Evolutionary conservation across 2,329 filamentous ascomycete genomes (phyloP).

Genomic region (Lasiodiplodia theobromae): DNA sequence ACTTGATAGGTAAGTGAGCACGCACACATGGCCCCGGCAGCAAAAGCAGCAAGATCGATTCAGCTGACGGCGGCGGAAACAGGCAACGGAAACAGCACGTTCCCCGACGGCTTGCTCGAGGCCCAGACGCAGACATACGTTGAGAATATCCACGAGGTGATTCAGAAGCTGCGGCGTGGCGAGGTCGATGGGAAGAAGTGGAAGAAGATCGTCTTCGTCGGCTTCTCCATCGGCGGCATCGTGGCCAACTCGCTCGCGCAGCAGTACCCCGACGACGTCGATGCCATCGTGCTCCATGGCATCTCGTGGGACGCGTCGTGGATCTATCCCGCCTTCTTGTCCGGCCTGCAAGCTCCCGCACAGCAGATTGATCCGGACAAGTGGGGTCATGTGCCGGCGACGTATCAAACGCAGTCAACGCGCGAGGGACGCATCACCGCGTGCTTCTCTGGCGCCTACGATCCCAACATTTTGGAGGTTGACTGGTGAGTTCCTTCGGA

Average conservation of each 20-base stretch:
- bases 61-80: neutral
- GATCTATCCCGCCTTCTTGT: neutral
- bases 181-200: neutral
- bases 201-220: conserved; percentile 1
- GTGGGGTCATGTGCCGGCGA: neutral
- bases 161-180: neutral
- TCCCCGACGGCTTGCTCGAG: neutral
- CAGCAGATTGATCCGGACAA: neutral
- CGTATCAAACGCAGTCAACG: neutral
- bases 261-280: conserved; percentile 1
- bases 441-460: conserved; percentile 1
- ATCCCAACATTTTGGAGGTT: neutral
- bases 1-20: neutral
- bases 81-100: neutral
- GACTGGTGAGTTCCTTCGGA: neutral
- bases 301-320: neutral
- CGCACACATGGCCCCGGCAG: neutral
- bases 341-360: neutral
- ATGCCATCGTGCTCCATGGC: conserved; percentile 1
- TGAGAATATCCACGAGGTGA: neutral
- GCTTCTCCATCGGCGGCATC: conserved; percentile 7
- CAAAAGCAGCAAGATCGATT: neutral
- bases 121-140: conserved; percentile 4
- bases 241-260: neutral
- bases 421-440: neutral